phyloP scores from a whole-genome alignment of 257 asterid genomes.

The Fraxinus americana region DNA sequence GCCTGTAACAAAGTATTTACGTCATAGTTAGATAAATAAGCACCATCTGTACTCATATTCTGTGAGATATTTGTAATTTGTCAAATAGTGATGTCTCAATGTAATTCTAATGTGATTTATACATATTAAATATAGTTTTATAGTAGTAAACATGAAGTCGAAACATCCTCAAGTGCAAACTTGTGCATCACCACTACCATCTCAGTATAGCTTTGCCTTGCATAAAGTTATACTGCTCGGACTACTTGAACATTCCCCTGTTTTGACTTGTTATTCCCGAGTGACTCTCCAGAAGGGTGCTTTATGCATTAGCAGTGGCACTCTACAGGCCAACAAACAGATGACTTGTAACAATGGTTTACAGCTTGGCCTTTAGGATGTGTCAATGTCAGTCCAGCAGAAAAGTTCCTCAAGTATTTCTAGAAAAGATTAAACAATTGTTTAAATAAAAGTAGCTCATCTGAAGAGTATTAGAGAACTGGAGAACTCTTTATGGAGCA shows the following conservation, averaged over 20 bases:
- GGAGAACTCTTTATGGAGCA: neutral
- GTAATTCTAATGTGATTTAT: neutral
- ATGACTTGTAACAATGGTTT: neutral
- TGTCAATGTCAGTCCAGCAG: neutral
- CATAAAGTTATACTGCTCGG: neutral
- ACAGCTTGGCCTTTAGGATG: neutral
- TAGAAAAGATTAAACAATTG: neutral
- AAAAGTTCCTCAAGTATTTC: neutral
- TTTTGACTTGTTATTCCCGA: neutral
- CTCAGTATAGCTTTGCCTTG: neutral
- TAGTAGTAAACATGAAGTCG: neutral
- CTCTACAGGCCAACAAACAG: neutral
- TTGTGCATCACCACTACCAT: neutral
- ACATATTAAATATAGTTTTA: neutral
- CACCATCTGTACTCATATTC: neutral
- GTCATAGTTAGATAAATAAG: neutral
- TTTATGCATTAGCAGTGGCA: neutral
- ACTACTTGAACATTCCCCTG: neutral
- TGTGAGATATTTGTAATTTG: neutral
- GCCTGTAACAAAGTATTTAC: neutral
- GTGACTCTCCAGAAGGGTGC: neutral
- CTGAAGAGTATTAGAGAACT: neutral
- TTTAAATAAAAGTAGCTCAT: neutral
- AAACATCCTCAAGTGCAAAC: neutral
- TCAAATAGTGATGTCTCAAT: neutral